These are phyloP conservation scores for Drechslerella coelobrocha DNA, from an alignment of 2,329 filamentous ascomycete species.

Conservation along the genomic window DNA sequence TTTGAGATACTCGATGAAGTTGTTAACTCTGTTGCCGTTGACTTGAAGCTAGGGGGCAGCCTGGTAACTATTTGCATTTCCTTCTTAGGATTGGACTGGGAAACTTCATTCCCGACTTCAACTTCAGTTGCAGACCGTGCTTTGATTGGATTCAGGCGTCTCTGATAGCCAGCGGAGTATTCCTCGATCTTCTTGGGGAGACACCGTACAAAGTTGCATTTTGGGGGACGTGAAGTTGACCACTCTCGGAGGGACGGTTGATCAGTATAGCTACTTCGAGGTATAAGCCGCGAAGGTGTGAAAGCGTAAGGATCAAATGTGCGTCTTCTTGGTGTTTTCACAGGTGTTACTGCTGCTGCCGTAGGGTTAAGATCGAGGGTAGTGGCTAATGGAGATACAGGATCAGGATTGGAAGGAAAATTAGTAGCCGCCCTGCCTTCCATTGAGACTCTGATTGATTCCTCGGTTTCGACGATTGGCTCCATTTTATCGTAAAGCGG, in stretches of 20 bases:
- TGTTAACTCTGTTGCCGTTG: slow-evolving; percentile 4
- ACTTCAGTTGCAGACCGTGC: slow-evolving; percentile 21
- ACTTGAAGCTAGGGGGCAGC: slow-evolving; percentile 17
- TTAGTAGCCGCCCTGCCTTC: neutral
- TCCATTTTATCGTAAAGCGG: slow-evolving; percentile 14
- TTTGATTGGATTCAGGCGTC: slow-evolving; percentile 18
- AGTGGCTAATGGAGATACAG: neutral
- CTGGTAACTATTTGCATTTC: slow-evolving; percentile 1
- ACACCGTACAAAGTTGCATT: slow-evolving; percentile 22
- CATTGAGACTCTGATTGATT: slow-evolving; percentile 1
- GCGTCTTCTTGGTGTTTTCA: slow-evolving; percentile 16
- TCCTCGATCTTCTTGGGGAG: slow-evolving; percentile 20
- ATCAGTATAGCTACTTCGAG: slow-evolving; percentile 23
- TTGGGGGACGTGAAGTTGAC: slow-evolving; percentile 5
- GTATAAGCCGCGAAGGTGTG: slow-evolving; percentile 30
- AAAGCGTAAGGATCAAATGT: slow-evolving; percentile 34
- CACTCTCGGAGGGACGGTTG: slow-evolving; percentile 19
- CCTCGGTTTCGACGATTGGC: slow-evolving; percentile 28
- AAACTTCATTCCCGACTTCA: slow-evolving; percentile 8
- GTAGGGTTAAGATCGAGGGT: neutral
- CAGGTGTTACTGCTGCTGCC: neutral
- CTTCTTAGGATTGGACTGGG: slow-evolving; percentile 4
- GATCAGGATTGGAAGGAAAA: neutral
- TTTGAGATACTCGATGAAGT: neutral
- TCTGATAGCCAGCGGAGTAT: slow-evolving; percentile 20